phyloP scores from a whole-genome alignment of 2,329 filamentous ascomycete genomes.

The Diaporthe ilicicola region DNA sequence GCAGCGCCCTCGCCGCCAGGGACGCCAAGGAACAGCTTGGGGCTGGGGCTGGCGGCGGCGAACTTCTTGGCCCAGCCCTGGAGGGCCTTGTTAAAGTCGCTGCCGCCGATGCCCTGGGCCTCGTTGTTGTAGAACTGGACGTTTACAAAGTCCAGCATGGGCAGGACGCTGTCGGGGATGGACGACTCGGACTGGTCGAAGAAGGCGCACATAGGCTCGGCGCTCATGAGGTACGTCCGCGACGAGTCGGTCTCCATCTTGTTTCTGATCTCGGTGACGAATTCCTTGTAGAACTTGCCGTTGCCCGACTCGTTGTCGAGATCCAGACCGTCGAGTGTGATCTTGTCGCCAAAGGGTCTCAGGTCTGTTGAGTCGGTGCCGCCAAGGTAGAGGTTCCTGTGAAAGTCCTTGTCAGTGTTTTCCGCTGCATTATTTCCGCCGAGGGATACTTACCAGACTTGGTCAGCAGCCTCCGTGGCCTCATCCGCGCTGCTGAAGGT shows the following conservation, averaged over 20 bases:
- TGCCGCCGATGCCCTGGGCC: slow-evolving; percentile 18
- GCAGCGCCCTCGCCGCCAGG: slow-evolving; percentile 25
- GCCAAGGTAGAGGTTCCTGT: slow-evolving; percentile 28
- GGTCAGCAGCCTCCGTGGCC: slow-evolving; percentile 21
- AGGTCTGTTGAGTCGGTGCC: slow-evolving; percentile 18
- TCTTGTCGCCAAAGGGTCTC: slow-evolving; percentile 22
- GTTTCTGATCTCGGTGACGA: slow-evolving; percentile 14
- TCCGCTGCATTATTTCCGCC: accelerated
- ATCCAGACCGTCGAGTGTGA: slow-evolving; percentile 26
- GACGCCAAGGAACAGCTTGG: slow-evolving; percentile 26
- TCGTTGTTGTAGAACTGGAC: slow-evolving; percentile 31
- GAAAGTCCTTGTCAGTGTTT: not conserved
- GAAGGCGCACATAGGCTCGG: slow-evolving; percentile 1
- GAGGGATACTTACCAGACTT: slow-evolving; percentile 22
- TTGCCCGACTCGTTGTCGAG: slow-evolving; percentile 24
- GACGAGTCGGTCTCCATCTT: slow-evolving; percentile 17
- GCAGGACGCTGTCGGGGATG: slow-evolving; percentile 15
- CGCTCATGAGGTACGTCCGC: slow-evolving; percentile 21
- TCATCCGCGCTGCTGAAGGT: slow-evolving; percentile 1
- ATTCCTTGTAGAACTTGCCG: slow-evolving; percentile 18
- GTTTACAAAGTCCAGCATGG: slow-evolving; percentile 26
- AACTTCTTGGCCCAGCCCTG: slow-evolving; percentile 25
- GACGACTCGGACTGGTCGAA: not conserved
- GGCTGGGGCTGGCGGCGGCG: slow-evolving; percentile 15
- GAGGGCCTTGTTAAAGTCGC: not conserved